Evolutionary conservation across 2,329 filamentous ascomycete species (phyloP).

Genomic region (Hypomyces rosellus): DNA sequence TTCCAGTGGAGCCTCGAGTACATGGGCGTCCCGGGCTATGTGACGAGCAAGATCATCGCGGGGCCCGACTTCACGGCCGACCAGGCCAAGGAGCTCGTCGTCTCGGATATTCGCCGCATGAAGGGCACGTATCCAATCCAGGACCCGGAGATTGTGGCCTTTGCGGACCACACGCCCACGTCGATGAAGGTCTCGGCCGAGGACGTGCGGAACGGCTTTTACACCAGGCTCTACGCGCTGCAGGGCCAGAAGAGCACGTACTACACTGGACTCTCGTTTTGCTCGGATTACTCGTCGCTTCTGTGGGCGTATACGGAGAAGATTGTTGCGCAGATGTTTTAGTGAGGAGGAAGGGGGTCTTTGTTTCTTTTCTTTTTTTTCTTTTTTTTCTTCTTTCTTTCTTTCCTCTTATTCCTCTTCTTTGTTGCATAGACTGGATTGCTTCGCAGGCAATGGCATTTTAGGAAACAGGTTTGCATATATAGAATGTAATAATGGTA

Average conservation of each 20-base stretch:
- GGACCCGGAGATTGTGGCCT: conserved; percentile 23
- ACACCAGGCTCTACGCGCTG: conserved; percentile 25
- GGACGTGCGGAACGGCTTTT: conserved; percentile 27
- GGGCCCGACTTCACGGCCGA: conserved; percentile 9
- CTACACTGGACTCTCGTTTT: conserved; percentile 25
- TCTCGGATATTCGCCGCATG: conserved; percentile 7
- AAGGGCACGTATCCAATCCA: neutral
- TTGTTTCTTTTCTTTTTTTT: neutral
- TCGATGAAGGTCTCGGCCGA: conserved; percentile 20
- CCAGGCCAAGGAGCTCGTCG: conserved; percentile 14
- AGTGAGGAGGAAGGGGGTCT: neutral
- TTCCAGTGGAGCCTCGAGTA: conserved; percentile 8
- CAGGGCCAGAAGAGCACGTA: conserved; percentile 31
- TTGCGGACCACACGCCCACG: conserved; percentile 24
- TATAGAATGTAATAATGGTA: too few relatives aligned
- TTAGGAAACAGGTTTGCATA: too few relatives aligned
- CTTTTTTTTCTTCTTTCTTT: neutral
- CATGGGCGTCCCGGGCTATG: conserved; percentile 7
- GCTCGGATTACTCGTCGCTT: conserved; percentile 20
- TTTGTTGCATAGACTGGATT: too few relatives aligned
- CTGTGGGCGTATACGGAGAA: conserved; percentile 20
- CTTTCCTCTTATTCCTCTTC: too few relatives aligned
- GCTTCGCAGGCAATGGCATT: too few relatives aligned
- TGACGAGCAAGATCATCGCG: conserved; percentile 9
- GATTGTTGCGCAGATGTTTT: conserved; percentile 4